Conservation (phyloP, 345 rosid species). For the Pistacia vera region DNA sequence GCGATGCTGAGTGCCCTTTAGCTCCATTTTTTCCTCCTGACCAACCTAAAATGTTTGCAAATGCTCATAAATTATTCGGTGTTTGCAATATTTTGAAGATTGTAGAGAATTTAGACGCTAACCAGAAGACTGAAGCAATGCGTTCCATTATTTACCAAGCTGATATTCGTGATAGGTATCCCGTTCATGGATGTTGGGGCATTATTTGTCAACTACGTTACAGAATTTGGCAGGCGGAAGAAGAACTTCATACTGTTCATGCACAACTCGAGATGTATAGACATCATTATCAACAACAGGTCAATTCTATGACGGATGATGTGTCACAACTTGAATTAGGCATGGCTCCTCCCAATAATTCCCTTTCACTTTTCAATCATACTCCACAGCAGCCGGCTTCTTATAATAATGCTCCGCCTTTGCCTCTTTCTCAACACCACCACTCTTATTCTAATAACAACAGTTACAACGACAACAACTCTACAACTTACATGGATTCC, state of each 20-base stretch:
- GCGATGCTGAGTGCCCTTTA: constrained; percentile 67
- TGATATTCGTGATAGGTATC: constrained; percentile 63
- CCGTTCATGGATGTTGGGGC: constrained; percentile 80
- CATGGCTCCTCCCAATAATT: constrained; percentile 66
- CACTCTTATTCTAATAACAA: constrained; percentile 38
- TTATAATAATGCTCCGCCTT: neutral
- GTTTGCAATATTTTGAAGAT: constrained; percentile 76
- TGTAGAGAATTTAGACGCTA: constrained; percentile 49
- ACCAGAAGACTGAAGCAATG: constrained; percentile 71
- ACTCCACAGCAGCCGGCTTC: constrained; percentile 20
- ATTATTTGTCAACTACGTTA: constrained; percentile 49
- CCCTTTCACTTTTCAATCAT: constrained; percentile 35
- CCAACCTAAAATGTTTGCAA: constrained; percentile 68
- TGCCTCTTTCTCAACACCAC: constrained; percentile 39
- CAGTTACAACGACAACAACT: constrained; percentile 21
- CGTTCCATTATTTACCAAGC: constrained; percentile 76
- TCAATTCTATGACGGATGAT: constrained; percentile 35
- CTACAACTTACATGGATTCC: constrained; percentile 40
- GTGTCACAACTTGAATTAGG: constrained; percentile 72
- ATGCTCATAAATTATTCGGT: constrained; percentile 82
- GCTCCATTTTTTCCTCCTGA: constrained; percentile 90
- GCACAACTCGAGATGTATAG: constrained; percentile 64
- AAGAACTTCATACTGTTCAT: constrained; percentile 63
- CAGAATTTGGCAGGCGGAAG: constrained; percentile 52
- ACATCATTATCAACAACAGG: constrained; percentile 45